Percentiles rank a stretch among this genome's conserved stretches.
These are phyloP conservation scores for Coccomyxa subellipsoidea DNA, from an alignment of 163 green algal genomes.

Conservation along the genomic window DNA sequence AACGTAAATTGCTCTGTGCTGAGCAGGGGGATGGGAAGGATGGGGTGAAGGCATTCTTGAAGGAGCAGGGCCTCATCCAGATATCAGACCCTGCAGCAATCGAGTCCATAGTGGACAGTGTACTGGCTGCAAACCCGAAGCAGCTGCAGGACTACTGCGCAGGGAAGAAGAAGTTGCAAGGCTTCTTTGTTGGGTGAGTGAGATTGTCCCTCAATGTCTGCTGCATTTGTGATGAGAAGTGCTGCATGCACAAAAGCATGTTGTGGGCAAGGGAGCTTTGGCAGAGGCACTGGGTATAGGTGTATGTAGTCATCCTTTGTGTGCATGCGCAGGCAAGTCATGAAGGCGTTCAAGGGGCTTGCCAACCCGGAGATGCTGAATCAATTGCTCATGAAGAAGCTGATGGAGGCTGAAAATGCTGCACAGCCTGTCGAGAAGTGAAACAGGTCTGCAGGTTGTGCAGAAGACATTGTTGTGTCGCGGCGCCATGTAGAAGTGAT, in stretches of 20 bases:
- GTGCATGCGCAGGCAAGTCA: conserved; percentile 56
- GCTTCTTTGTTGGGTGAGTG: conserved; percentile 88
- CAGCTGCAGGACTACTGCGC: conserved; percentile 85
- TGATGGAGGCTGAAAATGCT: conserved; percentile 32
- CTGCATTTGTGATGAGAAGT: not conserved
- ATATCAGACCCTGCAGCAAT: conserved; percentile 78
- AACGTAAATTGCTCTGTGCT: not conserved
- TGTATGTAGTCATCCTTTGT: not conserved
- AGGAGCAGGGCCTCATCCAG: conserved; percentile 78
- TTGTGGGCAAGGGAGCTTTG: too few species aligned
- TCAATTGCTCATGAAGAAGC: conserved; percentile 61
- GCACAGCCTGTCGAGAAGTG: too few species aligned
- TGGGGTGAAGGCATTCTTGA: conserved; percentile 65
- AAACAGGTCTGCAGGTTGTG: too few species aligned
- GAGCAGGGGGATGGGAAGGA: conserved; percentile 23
- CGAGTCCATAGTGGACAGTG: conserved; percentile 71
- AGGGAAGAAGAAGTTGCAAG: conserved; percentile 94
- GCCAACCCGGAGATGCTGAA: conserved; percentile 86
- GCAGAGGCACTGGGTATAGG: not conserved
- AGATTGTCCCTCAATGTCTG: not conserved
- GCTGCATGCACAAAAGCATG: not conserved
- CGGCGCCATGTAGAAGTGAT: too few species aligned
- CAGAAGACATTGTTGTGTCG: too few species aligned
- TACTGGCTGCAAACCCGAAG: conserved; percentile 79
- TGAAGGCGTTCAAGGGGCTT: conserved; percentile 83